Conservation (phyloP, 2,329 filamentous ascomycete species). For the Pleoardoris graminearum region DNA sequence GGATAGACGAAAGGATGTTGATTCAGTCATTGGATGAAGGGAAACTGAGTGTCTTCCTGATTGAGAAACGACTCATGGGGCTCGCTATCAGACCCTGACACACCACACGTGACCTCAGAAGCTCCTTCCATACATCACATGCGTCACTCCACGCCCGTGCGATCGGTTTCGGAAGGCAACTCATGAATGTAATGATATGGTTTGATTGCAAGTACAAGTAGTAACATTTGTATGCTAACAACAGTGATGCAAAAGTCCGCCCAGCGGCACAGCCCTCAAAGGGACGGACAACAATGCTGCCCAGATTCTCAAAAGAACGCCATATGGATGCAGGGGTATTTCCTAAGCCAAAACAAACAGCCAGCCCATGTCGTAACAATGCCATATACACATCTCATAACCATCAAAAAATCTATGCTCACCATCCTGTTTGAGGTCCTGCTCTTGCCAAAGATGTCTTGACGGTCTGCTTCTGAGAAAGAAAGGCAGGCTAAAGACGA, state of each 20-base stretch:
- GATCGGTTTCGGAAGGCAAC: no score
- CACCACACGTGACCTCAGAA: no score
- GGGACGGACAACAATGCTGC: background rate
- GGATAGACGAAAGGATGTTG: background rate
- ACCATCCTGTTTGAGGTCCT: background rate
- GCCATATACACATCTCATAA: background rate
- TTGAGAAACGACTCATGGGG: no score
- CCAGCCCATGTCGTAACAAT: background rate
- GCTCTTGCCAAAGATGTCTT: constrained; percentile 3
- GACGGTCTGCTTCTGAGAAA: constrained; percentile 1
- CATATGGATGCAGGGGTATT: constrained; percentile 14
- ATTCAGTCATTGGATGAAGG: background rate
- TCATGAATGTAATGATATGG: background rate
- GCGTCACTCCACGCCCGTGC: no score
- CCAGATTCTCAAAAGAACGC: background rate
- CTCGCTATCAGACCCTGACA: no score
- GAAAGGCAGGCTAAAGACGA: background rate
- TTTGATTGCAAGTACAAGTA: background rate
- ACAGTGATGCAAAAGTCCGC: background rate
- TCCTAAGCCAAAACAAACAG: background rate
- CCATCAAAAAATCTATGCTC: background rate
- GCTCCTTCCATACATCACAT: no score
- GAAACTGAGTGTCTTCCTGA: no score
- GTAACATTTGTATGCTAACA: background rate
- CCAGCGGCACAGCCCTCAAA: background rate